These are phyloP conservation scores for Cladorrhinum sp. DNA, from an alignment of 2,329 filamentous ascomycete species.

Conservation along the genomic window DNA sequence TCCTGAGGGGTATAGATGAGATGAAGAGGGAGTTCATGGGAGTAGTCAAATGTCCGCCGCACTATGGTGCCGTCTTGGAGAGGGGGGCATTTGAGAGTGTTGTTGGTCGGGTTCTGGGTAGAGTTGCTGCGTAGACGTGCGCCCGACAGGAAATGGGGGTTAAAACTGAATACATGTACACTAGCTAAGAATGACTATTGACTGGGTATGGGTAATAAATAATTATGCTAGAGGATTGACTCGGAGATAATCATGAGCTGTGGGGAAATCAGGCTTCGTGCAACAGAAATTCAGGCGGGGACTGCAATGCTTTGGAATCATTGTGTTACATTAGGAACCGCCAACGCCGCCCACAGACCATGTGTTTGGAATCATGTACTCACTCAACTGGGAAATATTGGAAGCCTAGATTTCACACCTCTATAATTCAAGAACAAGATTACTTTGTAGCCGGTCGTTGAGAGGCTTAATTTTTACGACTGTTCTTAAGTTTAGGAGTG, in stretches of 20 bases:
- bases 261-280: background rate
- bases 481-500: background rate
- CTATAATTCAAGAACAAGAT: background rate
- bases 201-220: background rate
- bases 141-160: background rate
- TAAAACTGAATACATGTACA: background rate
- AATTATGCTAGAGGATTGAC: background rate
- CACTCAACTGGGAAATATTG: too few species aligned
- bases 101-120: conserved; percentile 40
- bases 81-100: conserved; percentile 46
- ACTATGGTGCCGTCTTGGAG: conserved; percentile 48
- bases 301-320: background rate
- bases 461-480: background rate
- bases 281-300: background rate
- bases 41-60: conserved; percentile 45
- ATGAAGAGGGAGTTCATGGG: conserved; percentile 42
- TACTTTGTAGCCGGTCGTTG: background rate
- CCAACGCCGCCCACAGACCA: background rate
- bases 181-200: background rate
- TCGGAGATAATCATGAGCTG: background rate
- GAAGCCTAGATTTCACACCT: too few species aligned
- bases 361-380: background rate
- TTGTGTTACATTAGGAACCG: background rate
- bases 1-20: conserved; percentile 39
- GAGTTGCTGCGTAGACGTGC: background rate